Base-by-base conservation (phyloP, 768 basidiomycete genomes). In the Tylopilus vinaceipallidus region DNA sequence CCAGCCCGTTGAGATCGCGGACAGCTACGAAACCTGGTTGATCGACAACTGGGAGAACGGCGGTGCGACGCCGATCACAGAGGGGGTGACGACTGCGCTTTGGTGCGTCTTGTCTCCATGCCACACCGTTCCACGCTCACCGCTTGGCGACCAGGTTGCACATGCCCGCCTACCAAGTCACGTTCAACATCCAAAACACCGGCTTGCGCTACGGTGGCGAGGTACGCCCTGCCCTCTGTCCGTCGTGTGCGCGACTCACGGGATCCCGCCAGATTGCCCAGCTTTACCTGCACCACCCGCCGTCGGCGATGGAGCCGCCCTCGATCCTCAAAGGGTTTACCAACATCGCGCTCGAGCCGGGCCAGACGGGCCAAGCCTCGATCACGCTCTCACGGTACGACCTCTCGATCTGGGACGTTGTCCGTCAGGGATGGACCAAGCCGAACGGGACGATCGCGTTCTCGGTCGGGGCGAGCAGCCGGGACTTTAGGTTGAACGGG, bases 331-430 rank as follows among this genome's bases (percentile, higher is more conserved):
- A 77, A 54, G 88, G 88, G 3, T 91, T 91, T 71, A 78, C 77
- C 14, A 73, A 86, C 59, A 68, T 83, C 27, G 71, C 74, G 8
- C 54, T 87, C 1, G 42, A 59, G 2, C 74, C 81, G 1, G 79
- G 79, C 2, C 64, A 82, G 60, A 74, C 62, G 22, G 64, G 64
- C 49, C 64, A 53, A 9, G 80, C 82, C 2, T 75, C 71, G 6
- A 75, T 91, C 57, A 76, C 73, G 8, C 71, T 91, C 27, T 83
- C 86, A 13, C 73, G 84, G 30, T 83, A 88, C 57, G 84, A 87
- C 55, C 58, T 89, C 57, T 85, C 82, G 19, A 75, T 88, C 47
- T 92, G 89, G 91, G 87, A 92, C 64, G 79, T 77, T 2, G 76
- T 67, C 10, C 72, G 74, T 23, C 91, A 93, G 66, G 82, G 85